phyloP scores from a whole-genome alignment of 306 rosid genomes.

The Trifolium fragiferum region DNA sequence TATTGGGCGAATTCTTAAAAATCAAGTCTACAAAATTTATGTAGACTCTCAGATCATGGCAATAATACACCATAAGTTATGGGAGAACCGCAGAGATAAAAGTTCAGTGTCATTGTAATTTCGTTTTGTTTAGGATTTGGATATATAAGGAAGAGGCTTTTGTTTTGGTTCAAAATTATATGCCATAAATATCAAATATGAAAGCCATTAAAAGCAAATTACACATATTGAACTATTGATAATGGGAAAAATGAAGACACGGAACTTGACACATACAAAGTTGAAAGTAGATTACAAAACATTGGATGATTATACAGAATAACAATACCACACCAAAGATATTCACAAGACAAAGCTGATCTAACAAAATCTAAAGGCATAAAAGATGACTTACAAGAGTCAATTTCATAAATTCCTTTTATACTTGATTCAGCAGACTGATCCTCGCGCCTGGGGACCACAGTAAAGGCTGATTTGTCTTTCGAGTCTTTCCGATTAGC shows the following conservation, averaged over 20 bases:
- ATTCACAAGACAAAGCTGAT: slow-evolving; percentile 32
- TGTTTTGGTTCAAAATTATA: neutral
- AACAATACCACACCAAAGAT: slow-evolving; percentile 7
- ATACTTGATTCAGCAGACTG: slow-evolving; percentile 60
- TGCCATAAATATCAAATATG: slow-evolving; percentile 8
- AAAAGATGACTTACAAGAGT: slow-evolving; percentile 54
- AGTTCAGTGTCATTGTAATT: neutral
- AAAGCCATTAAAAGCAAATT: slow-evolving; percentile 23
- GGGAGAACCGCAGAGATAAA: slow-evolving; percentile 15
- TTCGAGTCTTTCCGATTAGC: slow-evolving; percentile 52
- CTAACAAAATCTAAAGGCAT: slow-evolving; percentile 8
- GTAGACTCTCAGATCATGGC: neutral
- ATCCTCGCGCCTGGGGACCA: slow-evolving; percentile 67
- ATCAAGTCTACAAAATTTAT: neutral
- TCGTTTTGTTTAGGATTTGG: slow-evolving; percentile 7
- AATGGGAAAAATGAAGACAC: neutral
- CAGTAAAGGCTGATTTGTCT: slow-evolving; percentile 67
- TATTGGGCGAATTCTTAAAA: neutral
- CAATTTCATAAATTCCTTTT: slow-evolving; percentile 60
- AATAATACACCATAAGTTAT: neutral
- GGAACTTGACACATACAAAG: neutral
- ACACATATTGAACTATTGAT: neutral
- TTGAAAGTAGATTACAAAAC: slow-evolving; percentile 22
- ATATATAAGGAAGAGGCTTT: slow-evolving; percentile 5
- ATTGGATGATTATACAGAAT: neutral